A percentile compares a stretch with the other conserved stretches of the same genome.
phyloP scores from a whole-genome alignment of 2,329 filamentous ascomycete species.

The Graphiopsis chlorocephala region DNA sequence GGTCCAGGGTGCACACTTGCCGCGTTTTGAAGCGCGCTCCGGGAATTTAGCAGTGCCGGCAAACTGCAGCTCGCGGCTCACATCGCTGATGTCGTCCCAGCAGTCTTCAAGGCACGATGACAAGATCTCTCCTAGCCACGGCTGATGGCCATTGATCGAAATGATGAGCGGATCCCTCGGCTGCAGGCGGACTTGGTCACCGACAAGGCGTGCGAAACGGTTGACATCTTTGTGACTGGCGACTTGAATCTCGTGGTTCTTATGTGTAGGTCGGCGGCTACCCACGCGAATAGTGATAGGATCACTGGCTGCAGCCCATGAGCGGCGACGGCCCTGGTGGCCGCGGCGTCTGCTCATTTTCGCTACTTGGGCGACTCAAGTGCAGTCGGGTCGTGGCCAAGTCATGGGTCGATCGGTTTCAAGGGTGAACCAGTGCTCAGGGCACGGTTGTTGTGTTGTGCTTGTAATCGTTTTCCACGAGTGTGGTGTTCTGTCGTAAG shows the following conservation, averaged over 20 bases:
- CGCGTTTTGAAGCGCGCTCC: slow-evolving; percentile 32
- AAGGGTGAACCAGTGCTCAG: not conserved
- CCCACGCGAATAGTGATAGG: slow-evolving; percentile 34
- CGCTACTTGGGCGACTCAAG: not conserved
- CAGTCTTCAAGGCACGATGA: slow-evolving; percentile 34
- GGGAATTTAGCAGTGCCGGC: slow-evolving; percentile 36
- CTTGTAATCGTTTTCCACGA: not conserved
- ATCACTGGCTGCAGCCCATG: not conserved
- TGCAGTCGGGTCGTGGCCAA: not conserved
- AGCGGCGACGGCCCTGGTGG: not conserved
- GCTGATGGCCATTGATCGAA: slow-evolving; percentile 35
- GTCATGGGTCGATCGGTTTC: not conserved
- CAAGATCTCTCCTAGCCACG: slow-evolving; percentile 36
- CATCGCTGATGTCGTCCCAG: slow-evolving; percentile 33
- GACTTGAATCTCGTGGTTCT: slow-evolving; percentile 30
- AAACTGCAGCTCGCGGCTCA: slow-evolving; percentile 36
- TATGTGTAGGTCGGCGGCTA: slow-evolving; percentile 27
- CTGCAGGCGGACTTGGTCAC: slow-evolving; percentile 31
- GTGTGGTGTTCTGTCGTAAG: not conserved
- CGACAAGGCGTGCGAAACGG: slow-evolving; percentile 32
- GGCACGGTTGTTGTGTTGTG: not conserved
- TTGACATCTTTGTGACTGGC: slow-evolving; percentile 28
- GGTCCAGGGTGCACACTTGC: slow-evolving; percentile 34
- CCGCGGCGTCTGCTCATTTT: not conserved
- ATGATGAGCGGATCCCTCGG: slow-evolving; percentile 35